Base-by-base conservation (phyloP, 495 filamentous ascomycete genomes). In the Penicillium atrosanguineum region DNA sequence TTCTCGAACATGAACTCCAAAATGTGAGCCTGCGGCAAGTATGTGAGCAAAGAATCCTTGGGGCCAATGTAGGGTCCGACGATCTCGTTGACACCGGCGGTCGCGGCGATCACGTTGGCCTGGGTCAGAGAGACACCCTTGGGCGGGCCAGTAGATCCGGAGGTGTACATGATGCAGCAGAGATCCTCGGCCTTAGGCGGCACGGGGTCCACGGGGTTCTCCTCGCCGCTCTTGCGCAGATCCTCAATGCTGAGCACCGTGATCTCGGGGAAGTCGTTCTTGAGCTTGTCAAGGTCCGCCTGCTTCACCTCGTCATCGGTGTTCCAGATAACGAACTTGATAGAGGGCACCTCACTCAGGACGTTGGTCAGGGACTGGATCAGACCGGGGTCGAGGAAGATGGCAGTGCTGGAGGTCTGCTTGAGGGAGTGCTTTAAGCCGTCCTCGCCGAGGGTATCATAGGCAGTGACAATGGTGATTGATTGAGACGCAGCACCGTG, bases 151-250 rank as follows among this genome's bases (percentile, higher is more conserved):
- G 94, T 98, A n/a, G 93, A 96, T 40, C 94, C 94, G 28, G 94
- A 97, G 2, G 94, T 98, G 77, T 97, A 98, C 94, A 98, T 98
- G 70, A 98, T 95, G 68, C 94, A 96, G 80, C 88, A 94, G 12
- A 98, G 82, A 67, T 96, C 93, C 45, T 96, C 89, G 2, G 89
- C 80, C 23, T 76, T 71, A 4, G 94, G 92, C 37, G 91, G 87
- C 16, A 89, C 85, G 16, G 89, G 83, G 8, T 97, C 92, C 42
- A 85, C 83, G 8, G 82, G 85, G 64, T 95, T 94, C 55, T 89
- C 85, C 69, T 91, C 81, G 61, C 94, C 94, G 40, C 88, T 74
- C 72, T 94, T 85, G 55, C 83, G 70, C 53, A 98, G 74, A 38
- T 97, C 91, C 48, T 96, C 90, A 59, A 94, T 87, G 80, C 85